phyloP scores from a whole-genome alignment of 75 land plant genomes.

The Pseudotsuga menziesii region DNA sequence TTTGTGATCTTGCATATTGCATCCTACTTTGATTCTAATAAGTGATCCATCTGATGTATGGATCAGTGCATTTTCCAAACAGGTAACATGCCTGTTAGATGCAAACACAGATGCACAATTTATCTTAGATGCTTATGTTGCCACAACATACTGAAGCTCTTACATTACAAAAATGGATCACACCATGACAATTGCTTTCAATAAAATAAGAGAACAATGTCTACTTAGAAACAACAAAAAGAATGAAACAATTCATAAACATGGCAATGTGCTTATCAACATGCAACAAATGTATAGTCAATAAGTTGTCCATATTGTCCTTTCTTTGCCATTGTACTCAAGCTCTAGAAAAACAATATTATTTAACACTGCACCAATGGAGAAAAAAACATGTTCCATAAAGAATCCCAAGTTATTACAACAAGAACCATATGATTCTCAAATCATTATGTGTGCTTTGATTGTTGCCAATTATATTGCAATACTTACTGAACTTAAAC shows the following conservation, averaged over 20 bases:
- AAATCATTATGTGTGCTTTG: too few species aligned
- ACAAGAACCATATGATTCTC: not conserved
- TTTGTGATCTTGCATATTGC: too few species aligned
- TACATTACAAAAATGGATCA: not conserved
- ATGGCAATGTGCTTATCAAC: too few species aligned
- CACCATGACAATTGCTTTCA: too few species aligned
- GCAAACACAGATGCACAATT: not conserved
- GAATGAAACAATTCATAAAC: too few species aligned
- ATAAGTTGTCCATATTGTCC: not conserved
- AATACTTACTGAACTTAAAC: too few species aligned
- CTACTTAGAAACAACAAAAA: too few species aligned
- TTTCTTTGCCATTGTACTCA: not conserved
- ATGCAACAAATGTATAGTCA: not conserved
- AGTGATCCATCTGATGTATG: not conserved
- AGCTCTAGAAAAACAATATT: not conserved
- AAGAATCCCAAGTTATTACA: not conserved
- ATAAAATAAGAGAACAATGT: too few species aligned
- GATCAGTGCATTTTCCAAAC: not conserved
- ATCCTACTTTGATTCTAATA: not conserved
- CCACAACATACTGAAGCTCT: not conserved
- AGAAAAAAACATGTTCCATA: not conserved
- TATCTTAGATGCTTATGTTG: too few species aligned
- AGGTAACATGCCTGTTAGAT: not conserved
- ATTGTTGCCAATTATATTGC: too few species aligned
- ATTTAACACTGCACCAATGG: not conserved